Evolutionary conservation across 208 protist species (phyloP).

Genomic region (Leishmania braziliensis): DNA sequence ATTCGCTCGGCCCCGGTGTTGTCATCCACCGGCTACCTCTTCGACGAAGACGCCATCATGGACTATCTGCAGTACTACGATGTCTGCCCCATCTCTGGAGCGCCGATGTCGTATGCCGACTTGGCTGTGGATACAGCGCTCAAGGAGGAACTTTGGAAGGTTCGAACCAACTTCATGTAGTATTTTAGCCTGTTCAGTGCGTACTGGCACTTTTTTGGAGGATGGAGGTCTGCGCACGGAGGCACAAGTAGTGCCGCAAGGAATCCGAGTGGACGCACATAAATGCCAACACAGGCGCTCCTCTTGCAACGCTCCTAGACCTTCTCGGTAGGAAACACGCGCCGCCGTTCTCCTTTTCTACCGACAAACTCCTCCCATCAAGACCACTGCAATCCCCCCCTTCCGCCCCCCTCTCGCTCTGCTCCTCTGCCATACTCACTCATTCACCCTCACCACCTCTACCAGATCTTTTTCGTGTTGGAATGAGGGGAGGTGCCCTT

Average conservation of each 20-base stretch:
- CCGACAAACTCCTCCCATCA: background rate
- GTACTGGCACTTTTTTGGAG: background rate
- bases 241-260: background rate
- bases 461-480: background rate
- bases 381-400: background rate
- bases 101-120: constrained; percentile 33
- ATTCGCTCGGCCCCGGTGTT: constrained; percentile 42
- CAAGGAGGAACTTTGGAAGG: constrained; percentile 36
- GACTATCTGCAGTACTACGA: constrained; percentile 36
- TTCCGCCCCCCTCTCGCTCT: background rate
- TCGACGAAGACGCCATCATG: constrained; percentile 44
- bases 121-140: constrained; percentile 47
- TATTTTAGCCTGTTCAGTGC: background rate
- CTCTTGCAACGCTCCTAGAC: background rate
- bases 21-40: constrained; percentile 51
- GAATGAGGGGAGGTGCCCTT: background rate
- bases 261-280: too few relatives aligned
- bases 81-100: constrained; percentile 51
- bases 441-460: background rate
- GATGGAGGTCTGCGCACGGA: background rate
- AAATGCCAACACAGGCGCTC: background rate
- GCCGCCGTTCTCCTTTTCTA: background rate
- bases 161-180: constrained; percentile 49
- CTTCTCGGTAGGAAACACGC: background rate
- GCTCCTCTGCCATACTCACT: background rate